phyloP scores from a whole-genome alignment of 2,329 filamentous ascomycete species.

The Hymenoscyphus occultus region DNA sequence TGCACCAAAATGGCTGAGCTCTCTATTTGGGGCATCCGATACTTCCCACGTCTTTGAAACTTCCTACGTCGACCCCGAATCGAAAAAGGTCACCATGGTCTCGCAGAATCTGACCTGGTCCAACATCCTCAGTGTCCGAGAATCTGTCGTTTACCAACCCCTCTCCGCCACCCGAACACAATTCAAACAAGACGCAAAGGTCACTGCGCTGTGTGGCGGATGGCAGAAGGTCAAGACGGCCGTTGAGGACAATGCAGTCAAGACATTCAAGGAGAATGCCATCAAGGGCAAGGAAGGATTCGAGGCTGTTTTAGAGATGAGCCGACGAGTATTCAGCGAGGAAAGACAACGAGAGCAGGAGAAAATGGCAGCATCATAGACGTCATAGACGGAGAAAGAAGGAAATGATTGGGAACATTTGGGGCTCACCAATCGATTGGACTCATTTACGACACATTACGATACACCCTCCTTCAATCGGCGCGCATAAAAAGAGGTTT shows the following conservation, averaged over 20 bases:
- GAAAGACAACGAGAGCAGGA: conserved; percentile 56
- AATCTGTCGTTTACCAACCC: conserved; percentile 86
- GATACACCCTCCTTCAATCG: conserved; percentile 19
- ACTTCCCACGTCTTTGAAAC: conserved; percentile 91
- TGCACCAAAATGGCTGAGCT: conserved; percentile 78
- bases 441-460: conserved; percentile 13
- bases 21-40: conserved; percentile 74
- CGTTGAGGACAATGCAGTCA: conserved; percentile 89
- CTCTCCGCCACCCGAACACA: conserved; percentile 59
- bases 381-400: too few relatives aligned
- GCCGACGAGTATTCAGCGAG: conserved; percentile 84
- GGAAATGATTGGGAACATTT: not conserved
- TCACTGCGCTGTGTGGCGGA: conserved; percentile 90
- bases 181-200: conserved; percentile 86
- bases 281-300: conserved; percentile 89
- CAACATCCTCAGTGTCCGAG: conserved; percentile 86
- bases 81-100: conserved; percentile 92
- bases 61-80: conserved; percentile 82
- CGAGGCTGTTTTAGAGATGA: conserved; percentile 91
- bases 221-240: conserved; percentile 97
- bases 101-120: conserved; percentile 91
- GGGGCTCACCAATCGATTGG: not conserved
- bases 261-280: conserved; percentile 88
- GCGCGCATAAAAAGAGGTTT: conserved; percentile 13
- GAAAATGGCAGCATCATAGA: conserved; percentile 18